Evolutionary conservation across 257 asterid species (phyloP).

Genomic region (Asclepias syriaca): DNA sequence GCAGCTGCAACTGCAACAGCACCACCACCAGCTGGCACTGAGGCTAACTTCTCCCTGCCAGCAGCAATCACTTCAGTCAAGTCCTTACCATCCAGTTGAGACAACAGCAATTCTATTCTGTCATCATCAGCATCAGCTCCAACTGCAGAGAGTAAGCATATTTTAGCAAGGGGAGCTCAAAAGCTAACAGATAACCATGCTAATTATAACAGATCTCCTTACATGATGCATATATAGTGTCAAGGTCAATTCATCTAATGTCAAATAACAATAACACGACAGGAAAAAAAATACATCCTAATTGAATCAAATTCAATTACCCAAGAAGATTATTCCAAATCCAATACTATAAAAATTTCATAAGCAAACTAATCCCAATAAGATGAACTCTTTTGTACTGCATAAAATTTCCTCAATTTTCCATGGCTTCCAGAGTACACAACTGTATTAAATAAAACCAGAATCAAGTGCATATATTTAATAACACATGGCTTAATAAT

Average conservation of each 20-base stretch:
- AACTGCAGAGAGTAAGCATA: slow-evolving; percentile 17
- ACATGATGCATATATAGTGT: background rate
- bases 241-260: background rate
- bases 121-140: slow-evolving; percentile 47
- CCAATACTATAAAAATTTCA: background rate
- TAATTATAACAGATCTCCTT: background rate
- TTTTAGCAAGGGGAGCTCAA: too few species aligned
- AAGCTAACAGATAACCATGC: background rate
- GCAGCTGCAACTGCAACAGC: slow-evolving; percentile 38
- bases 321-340: background rate
- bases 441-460: too few species aligned
- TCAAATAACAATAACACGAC: too few species aligned
- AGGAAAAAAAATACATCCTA: background rate
- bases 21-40: slow-evolving; percentile 48
- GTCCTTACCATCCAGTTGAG: slow-evolving; percentile 39
- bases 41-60: slow-evolving; percentile 50
- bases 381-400: too few species aligned
- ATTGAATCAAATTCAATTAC: too few species aligned
- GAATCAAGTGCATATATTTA: too few species aligned
- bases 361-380: too few species aligned
- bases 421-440: too few species aligned
- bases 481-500: background rate
- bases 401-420: too few species aligned
- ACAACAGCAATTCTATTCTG: slow-evolving; percentile 29
- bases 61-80: slow-evolving; percentile 44